A percentile compares a stretch with the other conserved stretches of the same genome.
Evolutionary conservation across 345 rosid species (phyloP).

Genomic region (Adansonia digitata): DNA sequence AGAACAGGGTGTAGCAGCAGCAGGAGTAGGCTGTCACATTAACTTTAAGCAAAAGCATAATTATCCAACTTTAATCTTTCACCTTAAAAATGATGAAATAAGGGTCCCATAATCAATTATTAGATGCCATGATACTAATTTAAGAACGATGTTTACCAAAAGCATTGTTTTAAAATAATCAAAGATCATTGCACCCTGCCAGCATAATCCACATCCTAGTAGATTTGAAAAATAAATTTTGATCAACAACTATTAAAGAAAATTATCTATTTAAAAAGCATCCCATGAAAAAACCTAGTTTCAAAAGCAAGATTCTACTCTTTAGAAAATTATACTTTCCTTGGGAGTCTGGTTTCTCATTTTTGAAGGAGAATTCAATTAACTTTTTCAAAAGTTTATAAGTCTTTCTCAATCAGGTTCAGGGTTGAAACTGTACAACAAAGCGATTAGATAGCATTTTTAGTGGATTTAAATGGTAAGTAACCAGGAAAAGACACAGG

Average conservation of each 20-base stretch:
- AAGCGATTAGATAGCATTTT: background rate
- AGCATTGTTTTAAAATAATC: background rate
- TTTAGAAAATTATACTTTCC: background rate
- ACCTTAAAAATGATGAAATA: background rate
- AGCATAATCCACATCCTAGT: background rate
- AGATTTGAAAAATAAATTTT: background rate
- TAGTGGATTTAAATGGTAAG: background rate
- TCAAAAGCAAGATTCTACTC: conserved; percentile 1
- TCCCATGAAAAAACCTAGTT: background rate
- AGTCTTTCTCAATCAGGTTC: background rate
- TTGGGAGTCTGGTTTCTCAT: background rate
- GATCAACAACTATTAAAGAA: background rate
- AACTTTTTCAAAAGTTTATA: background rate
- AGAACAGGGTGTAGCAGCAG: background rate
- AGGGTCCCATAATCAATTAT: background rate
- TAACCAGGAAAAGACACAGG: background rate
- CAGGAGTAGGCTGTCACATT: background rate
- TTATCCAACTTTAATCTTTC: background rate
- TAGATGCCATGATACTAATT: conserved; percentile 2
- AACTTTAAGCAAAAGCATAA: background rate
- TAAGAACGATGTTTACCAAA: background rate
- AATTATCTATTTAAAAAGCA: background rate
- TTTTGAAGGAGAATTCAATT: background rate
- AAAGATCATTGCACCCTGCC: background rate
- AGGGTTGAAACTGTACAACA: background rate